These are phyloP conservation scores for Nakazawaea molendinolei DNA, from an alignment of 805 yeast genomes.

Conservation along the genomic window DNA sequence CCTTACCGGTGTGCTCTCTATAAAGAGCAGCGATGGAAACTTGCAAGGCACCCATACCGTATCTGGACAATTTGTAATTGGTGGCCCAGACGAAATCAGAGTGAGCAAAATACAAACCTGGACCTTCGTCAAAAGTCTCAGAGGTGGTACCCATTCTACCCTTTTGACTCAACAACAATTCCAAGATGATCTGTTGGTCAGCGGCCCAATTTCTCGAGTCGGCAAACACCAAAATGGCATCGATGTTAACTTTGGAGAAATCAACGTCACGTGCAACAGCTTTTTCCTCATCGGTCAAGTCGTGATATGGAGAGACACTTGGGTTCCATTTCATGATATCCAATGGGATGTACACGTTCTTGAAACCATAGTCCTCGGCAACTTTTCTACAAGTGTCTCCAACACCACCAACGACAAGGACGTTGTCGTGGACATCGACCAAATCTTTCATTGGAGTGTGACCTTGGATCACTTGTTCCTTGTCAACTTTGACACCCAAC, in stretches of 20 bases:
- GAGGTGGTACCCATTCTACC: conserved; percentile 85
- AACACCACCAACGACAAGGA: conserved; percentile 83
- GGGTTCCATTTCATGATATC: conserved; percentile 87
- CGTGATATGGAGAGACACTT: conserved; percentile 78
- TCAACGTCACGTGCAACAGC: conserved; percentile 51
- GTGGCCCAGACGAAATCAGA: conserved; percentile 94
- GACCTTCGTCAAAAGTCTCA: conserved; percentile 67
- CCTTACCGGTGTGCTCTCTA: conserved; percentile 78
- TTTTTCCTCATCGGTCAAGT: conserved; percentile 64
- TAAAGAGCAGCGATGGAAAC: conserved; percentile 81
- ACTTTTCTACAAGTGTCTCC: conserved; percentile 80
- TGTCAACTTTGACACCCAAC: conserved; percentile 53
- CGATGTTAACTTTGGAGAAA: conserved; percentile 60
- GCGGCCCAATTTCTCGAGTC: conserved; percentile 93
- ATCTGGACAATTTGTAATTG: conserved; percentile 71
- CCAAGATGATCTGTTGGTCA: conserved; percentile 85
- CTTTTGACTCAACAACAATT: conserved; percentile 63
- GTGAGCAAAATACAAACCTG: conserved; percentile 81
- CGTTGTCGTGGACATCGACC: conserved; percentile 60
- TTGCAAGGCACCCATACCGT: conserved; percentile 94
- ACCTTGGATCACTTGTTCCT: conserved; percentile 84
- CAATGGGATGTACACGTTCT: conserved; percentile 73
- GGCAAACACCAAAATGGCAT: conserved; percentile 84
- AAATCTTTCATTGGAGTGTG: conserved; percentile 91
- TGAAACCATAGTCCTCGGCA: conserved; percentile 79